Conservation (phyloP, 1,284 basidiomycete species). For the Fomitopsis schrenkii region DNA sequence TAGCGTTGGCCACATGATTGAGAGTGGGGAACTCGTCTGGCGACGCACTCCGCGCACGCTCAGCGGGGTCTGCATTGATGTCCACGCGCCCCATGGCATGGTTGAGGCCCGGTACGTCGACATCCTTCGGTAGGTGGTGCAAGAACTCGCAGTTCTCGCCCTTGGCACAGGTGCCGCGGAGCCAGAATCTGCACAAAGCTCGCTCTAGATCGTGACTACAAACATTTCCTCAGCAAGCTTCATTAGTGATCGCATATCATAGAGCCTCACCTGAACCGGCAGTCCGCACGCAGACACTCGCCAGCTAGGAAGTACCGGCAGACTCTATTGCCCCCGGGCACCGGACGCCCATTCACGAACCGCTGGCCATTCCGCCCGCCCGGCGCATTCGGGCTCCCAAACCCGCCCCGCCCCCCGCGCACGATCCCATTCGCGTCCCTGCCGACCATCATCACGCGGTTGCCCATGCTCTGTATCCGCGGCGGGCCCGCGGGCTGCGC, state of each 20-base stretch:
- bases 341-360: constrained; percentile 56
- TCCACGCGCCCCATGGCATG: constrained; percentile 69
- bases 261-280: constrained; percentile 83
- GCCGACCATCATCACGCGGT: constrained; percentile 57
- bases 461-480: constrained; percentile 59
- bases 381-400: constrained; percentile 24
- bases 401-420: constrained; percentile 44
- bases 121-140: constrained; percentile 82
- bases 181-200: constrained; percentile 96
- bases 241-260: neutral
- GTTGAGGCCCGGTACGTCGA: constrained; percentile 64
- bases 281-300: constrained; percentile 93
- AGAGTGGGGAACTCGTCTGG: constrained; percentile 89
- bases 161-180: constrained; percentile 94
- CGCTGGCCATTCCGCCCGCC: constrained; percentile 46
- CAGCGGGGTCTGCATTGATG: constrained; percentile 43
- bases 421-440: constrained; percentile 40
- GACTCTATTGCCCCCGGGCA: constrained; percentile 66
- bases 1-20: constrained; percentile 34
- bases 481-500: constrained; percentile 38
- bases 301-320: constrained; percentile 97
- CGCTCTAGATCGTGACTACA: constrained; percentile 85
- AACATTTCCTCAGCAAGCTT: constrained; percentile 4
- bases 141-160: constrained; percentile 89
- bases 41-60: constrained; percentile 39